These are phyloP conservation scores for Rhodofomes roseus DNA, from an alignment of 1,284 basidiomycete genomes.

Conservation along the genomic window DNA sequence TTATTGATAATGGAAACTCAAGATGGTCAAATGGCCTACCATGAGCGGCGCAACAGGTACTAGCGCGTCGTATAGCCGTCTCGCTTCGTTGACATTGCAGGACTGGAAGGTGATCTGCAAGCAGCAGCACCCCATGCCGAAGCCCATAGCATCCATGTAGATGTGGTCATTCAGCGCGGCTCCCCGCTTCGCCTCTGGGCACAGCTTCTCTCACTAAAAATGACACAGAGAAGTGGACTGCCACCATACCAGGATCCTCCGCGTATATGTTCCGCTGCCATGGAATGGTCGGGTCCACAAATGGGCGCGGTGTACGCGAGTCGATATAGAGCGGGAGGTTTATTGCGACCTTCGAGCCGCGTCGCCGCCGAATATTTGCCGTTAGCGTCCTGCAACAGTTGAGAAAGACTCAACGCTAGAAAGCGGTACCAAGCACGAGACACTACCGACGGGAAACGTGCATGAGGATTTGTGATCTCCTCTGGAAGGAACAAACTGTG, in stretches of 20 bases:
- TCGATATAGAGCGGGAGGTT: constrained; percentile 95
- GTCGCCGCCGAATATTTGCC: constrained; percentile 88
- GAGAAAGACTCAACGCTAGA: not conserved
- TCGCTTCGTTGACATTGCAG: constrained; percentile 88
- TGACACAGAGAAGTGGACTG: constrained; percentile 10
- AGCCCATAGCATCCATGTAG: constrained; percentile 99
- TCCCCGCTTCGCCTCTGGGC: constrained; percentile 79
- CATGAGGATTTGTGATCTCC: constrained; percentile 95
- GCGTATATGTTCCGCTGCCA: constrained; percentile 78
- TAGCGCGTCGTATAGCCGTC: constrained; percentile 91
- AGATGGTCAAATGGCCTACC: constrained; percentile 43
- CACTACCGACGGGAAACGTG: constrained; percentile 85
- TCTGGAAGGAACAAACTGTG: constrained; percentile 94
- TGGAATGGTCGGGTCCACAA: constrained; percentile 88
- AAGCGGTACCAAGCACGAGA: not conserved
- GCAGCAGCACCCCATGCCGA: constrained; percentile 99
- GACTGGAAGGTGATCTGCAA: constrained; percentile 98
- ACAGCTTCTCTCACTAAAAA: not conserved
- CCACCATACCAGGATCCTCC: constrained; percentile 69
- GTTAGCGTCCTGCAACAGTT: constrained; percentile 74
- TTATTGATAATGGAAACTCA: not conserved
- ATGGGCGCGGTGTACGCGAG: constrained; percentile 81
- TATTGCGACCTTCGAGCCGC: constrained; percentile 93
- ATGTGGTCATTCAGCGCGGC: constrained; percentile 90
- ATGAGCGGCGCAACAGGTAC: constrained; percentile 94